These are phyloP conservation scores for Anthracocystis walkeri DNA, from an alignment of 1,284 basidiomycete species.

Conservation along the genomic window DNA sequence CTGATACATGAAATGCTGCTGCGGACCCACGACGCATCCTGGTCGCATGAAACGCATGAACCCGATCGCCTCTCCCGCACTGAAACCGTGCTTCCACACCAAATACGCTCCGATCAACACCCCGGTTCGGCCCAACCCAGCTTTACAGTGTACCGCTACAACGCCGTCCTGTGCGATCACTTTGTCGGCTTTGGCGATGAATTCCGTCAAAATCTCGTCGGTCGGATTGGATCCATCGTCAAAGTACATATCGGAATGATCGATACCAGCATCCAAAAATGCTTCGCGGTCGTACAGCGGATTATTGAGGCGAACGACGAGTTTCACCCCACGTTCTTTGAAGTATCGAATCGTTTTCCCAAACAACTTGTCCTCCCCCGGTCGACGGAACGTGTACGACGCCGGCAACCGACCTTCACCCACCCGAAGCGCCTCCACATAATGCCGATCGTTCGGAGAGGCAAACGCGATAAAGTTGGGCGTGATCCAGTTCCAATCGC, in stretches of 20 bases:
- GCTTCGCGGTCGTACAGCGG: slow-evolving; percentile 88
- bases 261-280: slow-evolving; percentile 87
- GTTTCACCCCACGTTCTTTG: slow-evolving; percentile 83
- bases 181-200: slow-evolving; percentile 85
- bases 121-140: slow-evolving; percentile 90
- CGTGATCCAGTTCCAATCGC: slow-evolving; percentile 95
- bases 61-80: slow-evolving; percentile 95
- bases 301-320: slow-evolving; percentile 95
- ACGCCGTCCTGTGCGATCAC: slow-evolving; percentile 82
- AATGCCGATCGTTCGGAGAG: slow-evolving; percentile 75
- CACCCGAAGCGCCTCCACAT: slow-evolving; percentile 58
- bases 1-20: slow-evolving; percentile 91
- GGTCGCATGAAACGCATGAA: slow-evolving; percentile 98
- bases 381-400: slow-evolving; percentile 17
- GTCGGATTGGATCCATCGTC: slow-evolving; percentile 98
- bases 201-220: slow-evolving; percentile 90
- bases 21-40: slow-evolving; percentile 88
- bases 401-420: slow-evolving; percentile 66
- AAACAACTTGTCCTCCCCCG: slow-evolving; percentile 33
- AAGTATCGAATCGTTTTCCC: slow-evolving; percentile 90
- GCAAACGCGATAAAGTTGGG: slow-evolving; percentile 83
- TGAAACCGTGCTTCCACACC: slow-evolving; percentile 99
- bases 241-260: slow-evolving; percentile 87
- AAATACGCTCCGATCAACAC: slow-evolving; percentile 93
- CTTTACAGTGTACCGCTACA: slow-evolving; percentile 89